These are phyloP conservation scores for Komagataella pseudopastoris DNA, from an alignment of 805 yeast genomes.

Conservation along the genomic window DNA sequence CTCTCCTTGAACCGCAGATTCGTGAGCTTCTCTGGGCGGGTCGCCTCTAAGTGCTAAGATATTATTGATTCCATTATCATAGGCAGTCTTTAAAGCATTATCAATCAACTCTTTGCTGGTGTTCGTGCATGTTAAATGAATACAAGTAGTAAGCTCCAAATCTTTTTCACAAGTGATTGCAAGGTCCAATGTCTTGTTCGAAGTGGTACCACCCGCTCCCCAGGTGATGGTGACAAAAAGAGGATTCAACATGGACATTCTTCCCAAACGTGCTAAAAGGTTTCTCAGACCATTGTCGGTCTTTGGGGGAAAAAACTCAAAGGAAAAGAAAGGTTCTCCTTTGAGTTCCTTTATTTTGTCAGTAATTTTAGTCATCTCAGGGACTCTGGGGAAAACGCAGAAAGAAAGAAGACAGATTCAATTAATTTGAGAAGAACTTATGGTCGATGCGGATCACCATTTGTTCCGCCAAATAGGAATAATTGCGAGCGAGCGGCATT, in stretches of 20 bases:
- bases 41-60: constrained; percentile 93
- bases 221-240: constrained; percentile 87
- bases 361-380: constrained; percentile 19
- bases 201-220: constrained; percentile 98
- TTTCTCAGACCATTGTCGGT: constrained; percentile 82
- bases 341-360: constrained; percentile 37
- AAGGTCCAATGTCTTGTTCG: constrained; percentile 72
- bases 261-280: constrained; percentile 69
- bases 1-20: constrained; percentile 42
- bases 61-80: constrained; percentile 68
- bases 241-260: constrained; percentile 85
- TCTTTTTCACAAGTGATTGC: constrained; percentile 68
- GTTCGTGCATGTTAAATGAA: constrained; percentile 94
- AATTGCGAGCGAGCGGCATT: not conserved
- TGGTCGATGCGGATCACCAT: not conserved
- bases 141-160: constrained; percentile 75
- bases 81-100: constrained; percentile 60
- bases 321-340: constrained; percentile 52
- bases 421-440: not conserved
- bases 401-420: not conserved
- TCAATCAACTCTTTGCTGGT: constrained; percentile 70
- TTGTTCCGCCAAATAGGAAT: not conserved
- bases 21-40: constrained; percentile 64
- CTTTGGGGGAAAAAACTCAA: constrained; percentile 97
- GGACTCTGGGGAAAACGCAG: not conserved